Percentiles rank a stretch among this genome's conserved stretches.
Conservation (phyloP, 2,329 filamentous ascomycete species). For the Colletotrichum phormii region DNA sequence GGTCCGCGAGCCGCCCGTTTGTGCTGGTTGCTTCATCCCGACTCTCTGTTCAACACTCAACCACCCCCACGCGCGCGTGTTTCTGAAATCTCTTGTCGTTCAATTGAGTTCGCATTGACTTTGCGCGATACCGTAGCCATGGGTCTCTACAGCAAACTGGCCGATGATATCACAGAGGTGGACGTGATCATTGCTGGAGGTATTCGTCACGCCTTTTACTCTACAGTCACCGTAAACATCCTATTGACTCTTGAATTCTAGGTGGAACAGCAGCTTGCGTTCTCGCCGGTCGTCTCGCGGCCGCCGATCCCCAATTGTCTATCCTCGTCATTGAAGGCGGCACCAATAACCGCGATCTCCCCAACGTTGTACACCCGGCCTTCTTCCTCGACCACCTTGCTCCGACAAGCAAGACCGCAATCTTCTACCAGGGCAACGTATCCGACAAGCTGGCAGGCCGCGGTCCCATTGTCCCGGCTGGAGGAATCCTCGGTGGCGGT, state of each 20-base stretch:
- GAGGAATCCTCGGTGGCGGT: constrained; percentile 65
- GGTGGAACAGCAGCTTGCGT: constrained; percentile 61
- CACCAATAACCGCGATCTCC: constrained; percentile 63
- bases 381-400: constrained; percentile 71
- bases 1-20: neutral
- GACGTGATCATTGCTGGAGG: constrained; percentile 64
- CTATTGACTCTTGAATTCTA: constrained; percentile 33
- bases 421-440: constrained; percentile 62
- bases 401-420: constrained; percentile 73
- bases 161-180: constrained; percentile 54
- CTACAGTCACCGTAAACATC: neutral
- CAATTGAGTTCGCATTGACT: neutral
- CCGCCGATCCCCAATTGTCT: constrained; percentile 58
- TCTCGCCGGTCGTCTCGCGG: constrained; percentile 60
- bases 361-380: constrained; percentile 61
- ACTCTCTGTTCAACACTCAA: neutral
- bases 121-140: constrained; percentile 23
- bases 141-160: constrained; percentile 41
- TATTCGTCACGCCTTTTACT: constrained; percentile 27
- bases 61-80: neutral
- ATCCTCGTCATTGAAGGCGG: constrained; percentile 66
- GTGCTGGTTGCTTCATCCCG: neutral
- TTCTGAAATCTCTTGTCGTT: neutral
- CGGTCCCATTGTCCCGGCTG: constrained; percentile 50
- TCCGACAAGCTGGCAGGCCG: constrained; percentile 58